These are phyloP conservation scores for Ustilago crameri DNA, from an alignment of 1,284 basidiomycete genomes.

Conservation along the genomic window DNA sequence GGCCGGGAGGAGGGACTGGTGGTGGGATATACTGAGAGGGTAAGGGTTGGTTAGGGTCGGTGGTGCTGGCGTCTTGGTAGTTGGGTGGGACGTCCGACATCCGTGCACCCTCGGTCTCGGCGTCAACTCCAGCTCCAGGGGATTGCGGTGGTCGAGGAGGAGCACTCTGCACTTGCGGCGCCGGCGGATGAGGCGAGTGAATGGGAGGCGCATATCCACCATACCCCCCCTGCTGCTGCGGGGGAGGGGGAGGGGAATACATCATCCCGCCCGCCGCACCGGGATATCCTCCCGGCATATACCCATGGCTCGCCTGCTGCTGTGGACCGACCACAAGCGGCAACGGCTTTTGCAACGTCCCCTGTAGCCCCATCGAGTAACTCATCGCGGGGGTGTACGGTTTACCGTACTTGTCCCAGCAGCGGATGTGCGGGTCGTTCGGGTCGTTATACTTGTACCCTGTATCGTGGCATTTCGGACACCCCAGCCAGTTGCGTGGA, in stretches of 20 bases:
- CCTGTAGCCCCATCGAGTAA: constrained; percentile 38
- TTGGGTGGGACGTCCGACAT: constrained; percentile 51
- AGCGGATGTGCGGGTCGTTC: constrained; percentile 46
- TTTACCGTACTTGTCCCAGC: constrained; percentile 54
- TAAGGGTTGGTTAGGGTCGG: constrained; percentile 22
- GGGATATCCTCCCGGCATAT: constrained; percentile 38
- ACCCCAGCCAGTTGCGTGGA: constrained; percentile 41
- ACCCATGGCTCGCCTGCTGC: constrained; percentile 21
- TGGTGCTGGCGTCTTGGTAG: constrained; percentile 47
- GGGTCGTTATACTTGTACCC: constrained; percentile 55
- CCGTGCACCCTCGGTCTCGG: constrained; percentile 42
- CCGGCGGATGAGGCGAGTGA: constrained; percentile 16
- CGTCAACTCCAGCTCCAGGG: constrained; percentile 19
- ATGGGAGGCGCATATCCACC: constrained; percentile 18
- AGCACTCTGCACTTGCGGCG: constrained; percentile 1
- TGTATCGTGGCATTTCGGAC: constrained; percentile 50
- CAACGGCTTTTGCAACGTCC: constrained; percentile 39
- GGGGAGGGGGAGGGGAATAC: not conserved
- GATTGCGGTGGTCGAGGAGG: constrained; percentile 7
- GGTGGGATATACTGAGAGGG: constrained; percentile 48
- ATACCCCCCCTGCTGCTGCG: constrained; percentile 3
- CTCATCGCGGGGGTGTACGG: constrained; percentile 39
- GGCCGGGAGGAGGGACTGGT: constrained; percentile 25
- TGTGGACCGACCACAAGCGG: constrained; percentile 17
- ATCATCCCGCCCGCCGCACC: constrained; percentile 15